Evolutionary conservation across 2,329 filamentous ascomycete genomes (phyloP).

Genomic region (Diaporthe citriasiana): DNA sequence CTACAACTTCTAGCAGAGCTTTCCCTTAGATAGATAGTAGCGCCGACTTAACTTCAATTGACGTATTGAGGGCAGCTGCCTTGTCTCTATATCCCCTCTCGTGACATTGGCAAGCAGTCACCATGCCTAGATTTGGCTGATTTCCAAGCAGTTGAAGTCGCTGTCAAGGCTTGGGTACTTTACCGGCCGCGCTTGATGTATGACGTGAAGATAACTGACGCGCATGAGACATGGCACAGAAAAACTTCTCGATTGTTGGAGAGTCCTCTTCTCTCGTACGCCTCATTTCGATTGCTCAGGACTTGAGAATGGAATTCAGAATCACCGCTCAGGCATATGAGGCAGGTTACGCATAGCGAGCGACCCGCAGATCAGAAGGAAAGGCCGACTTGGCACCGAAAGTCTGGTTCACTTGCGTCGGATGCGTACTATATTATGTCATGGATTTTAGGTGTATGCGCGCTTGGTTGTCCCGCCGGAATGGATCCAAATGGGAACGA

Average conservation of each 20-base stretch:
- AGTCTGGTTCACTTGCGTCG: neutral
- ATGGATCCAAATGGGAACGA: neutral
- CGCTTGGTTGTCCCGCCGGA: neutral
- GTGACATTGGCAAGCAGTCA: neutral
- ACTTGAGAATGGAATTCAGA: neutral
- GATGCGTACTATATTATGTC: constrained; percentile 2
- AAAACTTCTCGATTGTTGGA: neutral
- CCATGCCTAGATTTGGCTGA: neutral
- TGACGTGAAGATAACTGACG: neutral
- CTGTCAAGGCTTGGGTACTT: neutral
- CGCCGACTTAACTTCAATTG: too few species aligned
- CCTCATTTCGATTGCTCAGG: neutral
- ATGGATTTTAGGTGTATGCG: neutral
- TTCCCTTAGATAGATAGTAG: too few species aligned
- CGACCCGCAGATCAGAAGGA: neutral
- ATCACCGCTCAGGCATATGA: neutral
- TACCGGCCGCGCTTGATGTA: neutral
- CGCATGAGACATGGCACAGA: neutral
- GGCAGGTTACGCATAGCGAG: neutral
- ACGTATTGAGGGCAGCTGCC: too few species aligned
- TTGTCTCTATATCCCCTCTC: too few species aligned
- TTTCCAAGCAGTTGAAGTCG: neutral
- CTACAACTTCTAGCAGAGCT: too few species aligned
- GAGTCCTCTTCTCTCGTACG: neutral
- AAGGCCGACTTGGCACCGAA: neutral